Conservation (phyloP, 805 yeast genomes). For the Peterozyma toletana region DNA sequence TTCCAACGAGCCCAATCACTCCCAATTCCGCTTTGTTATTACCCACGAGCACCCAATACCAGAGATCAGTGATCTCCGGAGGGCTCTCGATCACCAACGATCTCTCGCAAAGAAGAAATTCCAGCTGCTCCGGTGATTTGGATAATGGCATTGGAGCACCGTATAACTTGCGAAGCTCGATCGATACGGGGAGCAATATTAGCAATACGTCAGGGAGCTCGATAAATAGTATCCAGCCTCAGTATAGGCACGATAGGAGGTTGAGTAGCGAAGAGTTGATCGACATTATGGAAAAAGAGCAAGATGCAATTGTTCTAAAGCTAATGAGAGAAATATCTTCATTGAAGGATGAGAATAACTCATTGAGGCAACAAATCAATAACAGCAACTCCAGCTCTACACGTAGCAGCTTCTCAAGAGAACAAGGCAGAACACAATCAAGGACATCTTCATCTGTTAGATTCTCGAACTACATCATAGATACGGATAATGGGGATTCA, state of each 20-base stretch:
- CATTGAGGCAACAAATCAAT: conserved; percentile 23
- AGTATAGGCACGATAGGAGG: neutral
- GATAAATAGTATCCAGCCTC: neutral
- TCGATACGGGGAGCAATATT: neutral
- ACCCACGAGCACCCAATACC: too few species aligned
- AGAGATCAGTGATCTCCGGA: too few species aligned
- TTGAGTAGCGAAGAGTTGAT: conserved; percentile 40
- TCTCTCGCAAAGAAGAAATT: neutral
- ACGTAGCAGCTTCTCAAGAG: too few species aligned
- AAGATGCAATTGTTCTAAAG: conserved; percentile 65
- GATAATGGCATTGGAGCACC: neutral
- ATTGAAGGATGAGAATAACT: conserved; percentile 46
- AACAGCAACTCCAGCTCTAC: neutral
- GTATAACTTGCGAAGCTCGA: neutral
- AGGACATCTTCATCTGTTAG: too few species aligned
- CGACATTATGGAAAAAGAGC: conserved; percentile 64
- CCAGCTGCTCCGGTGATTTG: neutral
- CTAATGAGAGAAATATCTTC: conserved; percentile 54
- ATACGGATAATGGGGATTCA: too few species aligned
- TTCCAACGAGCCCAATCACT: neutral
- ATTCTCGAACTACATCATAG: too few species aligned
- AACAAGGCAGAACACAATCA: too few species aligned
- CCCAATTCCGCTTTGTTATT: too few species aligned
- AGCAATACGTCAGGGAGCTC: neutral
- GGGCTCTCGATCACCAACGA: neutral